Conservation (phyloP, 768 basidiomycete genomes). For the Mycena alexandri region DNA sequence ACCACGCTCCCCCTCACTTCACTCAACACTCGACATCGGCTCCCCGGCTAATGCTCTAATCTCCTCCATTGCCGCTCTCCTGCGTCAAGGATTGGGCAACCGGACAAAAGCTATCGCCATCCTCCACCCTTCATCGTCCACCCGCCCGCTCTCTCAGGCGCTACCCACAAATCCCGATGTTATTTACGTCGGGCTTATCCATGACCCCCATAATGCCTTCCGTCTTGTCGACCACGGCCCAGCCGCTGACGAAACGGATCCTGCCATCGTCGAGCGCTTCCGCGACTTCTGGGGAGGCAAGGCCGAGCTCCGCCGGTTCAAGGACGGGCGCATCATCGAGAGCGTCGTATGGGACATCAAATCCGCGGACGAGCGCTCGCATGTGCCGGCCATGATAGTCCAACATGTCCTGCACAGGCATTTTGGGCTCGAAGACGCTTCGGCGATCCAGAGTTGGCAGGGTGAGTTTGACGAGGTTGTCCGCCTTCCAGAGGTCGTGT, state of each 20-base stretch:
- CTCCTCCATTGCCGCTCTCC: slow-evolving; percentile 60
- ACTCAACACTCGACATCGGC: slow-evolving; percentile 68
- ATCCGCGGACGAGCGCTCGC: slow-evolving; percentile 81
- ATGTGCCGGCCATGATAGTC: slow-evolving; percentile 82
- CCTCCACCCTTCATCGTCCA: slow-evolving; percentile 62
- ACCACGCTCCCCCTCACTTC: slow-evolving; percentile 57
- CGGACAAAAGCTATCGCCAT: slow-evolving; percentile 76
- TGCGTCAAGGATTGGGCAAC: slow-evolving; percentile 79
- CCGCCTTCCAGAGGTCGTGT: slow-evolving; percentile 68
- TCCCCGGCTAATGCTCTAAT: slow-evolving; percentile 69
- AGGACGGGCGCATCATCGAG: slow-evolving; percentile 92
- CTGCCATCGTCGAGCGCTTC: slow-evolving; percentile 69
- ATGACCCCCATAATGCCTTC: slow-evolving; percentile 78
- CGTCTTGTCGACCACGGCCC: slow-evolving; percentile 96
- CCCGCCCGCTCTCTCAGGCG: slow-evolving; percentile 64
- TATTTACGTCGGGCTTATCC: slow-evolving; percentile 81
- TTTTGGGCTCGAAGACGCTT: slow-evolving; percentile 69
- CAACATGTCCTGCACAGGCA: slow-evolving; percentile 81
- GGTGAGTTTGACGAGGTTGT: slow-evolving; percentile 68
- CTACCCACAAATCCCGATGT: slow-evolving; percentile 63
- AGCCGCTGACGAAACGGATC: slow-evolving; percentile 71
- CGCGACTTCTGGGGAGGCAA: slow-evolving; percentile 92
- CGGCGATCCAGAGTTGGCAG: slow-evolving; percentile 69
- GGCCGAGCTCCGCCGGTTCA: slow-evolving; percentile 93
- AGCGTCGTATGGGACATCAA: slow-evolving; percentile 97